Evolutionary conservation across 116 monocot species (phyloP).

Genomic region (Cymodocea nodosa): DNA sequence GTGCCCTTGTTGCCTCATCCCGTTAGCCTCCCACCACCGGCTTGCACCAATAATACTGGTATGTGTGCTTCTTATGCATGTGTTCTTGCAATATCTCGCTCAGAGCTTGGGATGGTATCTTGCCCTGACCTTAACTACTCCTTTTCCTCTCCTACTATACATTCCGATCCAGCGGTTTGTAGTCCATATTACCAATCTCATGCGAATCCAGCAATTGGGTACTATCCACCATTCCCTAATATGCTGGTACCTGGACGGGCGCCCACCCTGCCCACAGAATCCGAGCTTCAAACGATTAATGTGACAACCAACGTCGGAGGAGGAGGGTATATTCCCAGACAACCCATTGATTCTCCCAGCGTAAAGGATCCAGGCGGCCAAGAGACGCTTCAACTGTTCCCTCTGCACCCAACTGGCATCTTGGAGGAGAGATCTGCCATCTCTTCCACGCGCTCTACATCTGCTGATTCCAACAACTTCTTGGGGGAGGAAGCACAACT

Average conservation of each 20-base stretch:
- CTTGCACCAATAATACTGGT: constrained; percentile 4
- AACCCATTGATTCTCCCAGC: neutral
- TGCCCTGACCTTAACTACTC: neutral
- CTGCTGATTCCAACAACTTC: neutral
- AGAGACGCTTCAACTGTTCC: constrained; percentile 38
- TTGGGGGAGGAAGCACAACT: neutral
- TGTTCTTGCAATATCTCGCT: no score
- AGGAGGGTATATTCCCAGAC: neutral
- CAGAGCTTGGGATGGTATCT: no score
- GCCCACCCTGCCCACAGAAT: neutral
- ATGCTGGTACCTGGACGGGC: constrained; percentile 9
- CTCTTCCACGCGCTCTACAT: neutral
- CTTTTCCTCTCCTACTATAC: neutral
- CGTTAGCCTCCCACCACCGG: neutral
- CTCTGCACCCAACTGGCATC: constrained; percentile 28
- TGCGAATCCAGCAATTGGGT: constrained; percentile 2
- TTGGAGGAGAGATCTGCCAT: constrained; percentile 7
- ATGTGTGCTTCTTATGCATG: neutral
- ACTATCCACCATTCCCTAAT: constrained; percentile 11
- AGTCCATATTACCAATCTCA: constrained; percentile 18
- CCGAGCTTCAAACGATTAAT: neutral
- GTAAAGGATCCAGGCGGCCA: neutral
- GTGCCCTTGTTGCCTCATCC: constrained; percentile 8
- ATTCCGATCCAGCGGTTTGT: constrained; percentile 14
- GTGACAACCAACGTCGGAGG: neutral